These are phyloP conservation scores for Solanum bulbocastanum DNA, from an alignment of 257 asterid species.

Conservation along the genomic window DNA sequence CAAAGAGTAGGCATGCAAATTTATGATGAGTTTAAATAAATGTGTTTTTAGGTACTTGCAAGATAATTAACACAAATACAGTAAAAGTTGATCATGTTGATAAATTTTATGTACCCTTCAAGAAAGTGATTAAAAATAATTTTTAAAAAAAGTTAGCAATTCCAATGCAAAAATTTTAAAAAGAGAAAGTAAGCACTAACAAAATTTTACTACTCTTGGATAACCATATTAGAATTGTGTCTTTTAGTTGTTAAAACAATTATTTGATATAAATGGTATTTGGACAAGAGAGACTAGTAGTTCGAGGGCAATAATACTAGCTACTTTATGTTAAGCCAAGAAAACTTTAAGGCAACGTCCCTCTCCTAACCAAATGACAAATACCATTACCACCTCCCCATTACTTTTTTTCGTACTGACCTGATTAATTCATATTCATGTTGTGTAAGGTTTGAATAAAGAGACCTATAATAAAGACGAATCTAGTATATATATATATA, in stretches of 20 bases:
- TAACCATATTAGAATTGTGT: neutral
- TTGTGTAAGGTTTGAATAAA: neutral
- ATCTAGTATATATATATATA: too few relatives aligned
- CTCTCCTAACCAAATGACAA: conserved; percentile 30
- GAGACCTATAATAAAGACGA: neutral
- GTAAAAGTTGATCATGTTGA: neutral
- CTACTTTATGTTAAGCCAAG: conserved; percentile 8
- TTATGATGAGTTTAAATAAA: neutral
- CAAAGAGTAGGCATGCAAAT: neutral
- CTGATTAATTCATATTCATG: neutral
- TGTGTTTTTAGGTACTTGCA: neutral
- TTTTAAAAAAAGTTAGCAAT: neutral
- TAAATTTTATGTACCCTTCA: neutral
- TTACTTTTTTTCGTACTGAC: neutral
- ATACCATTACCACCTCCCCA: conserved; percentile 2
- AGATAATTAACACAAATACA: neutral
- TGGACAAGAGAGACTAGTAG: conserved; percentile 4
- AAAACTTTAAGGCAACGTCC: conserved; percentile 39
- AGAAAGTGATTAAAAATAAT: neutral
- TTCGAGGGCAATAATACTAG: conserved; percentile 42
- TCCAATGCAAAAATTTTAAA: neutral
- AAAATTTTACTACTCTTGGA: conserved; percentile 1
- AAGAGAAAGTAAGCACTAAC: neutral
- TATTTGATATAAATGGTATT: neutral
- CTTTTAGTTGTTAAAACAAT: neutral